A percentile compares a stretch with the other conserved stretches of the same genome.
Evolutionary conservation across 345 rosid species (phyloP).

Genomic region (Acer yangbiense): DNA sequence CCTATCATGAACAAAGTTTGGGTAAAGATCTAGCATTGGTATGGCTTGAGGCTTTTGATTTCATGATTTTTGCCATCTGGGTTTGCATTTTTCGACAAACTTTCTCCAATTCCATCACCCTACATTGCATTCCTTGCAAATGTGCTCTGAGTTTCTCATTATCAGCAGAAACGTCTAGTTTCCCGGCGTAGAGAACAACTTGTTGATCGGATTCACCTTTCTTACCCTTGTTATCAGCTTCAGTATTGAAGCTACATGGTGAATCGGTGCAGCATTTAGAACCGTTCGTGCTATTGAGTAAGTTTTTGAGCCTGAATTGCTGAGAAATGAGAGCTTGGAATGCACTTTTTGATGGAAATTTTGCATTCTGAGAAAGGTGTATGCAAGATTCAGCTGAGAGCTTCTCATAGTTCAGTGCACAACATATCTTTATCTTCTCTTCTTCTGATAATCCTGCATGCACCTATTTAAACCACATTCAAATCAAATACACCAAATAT

Average conservation of each 20-base stretch:
- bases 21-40: constrained; percentile 66
- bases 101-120: constrained; percentile 84
- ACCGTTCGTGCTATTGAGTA: constrained; percentile 31
- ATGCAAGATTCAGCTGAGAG: constrained; percentile 59
- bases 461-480: constrained; percentile 46
- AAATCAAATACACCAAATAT: background rate
- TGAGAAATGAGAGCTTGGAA: constrained; percentile 45
- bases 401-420: constrained; percentile 64
- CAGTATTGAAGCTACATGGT: constrained; percentile 24
- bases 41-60: constrained; percentile 50
- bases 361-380: constrained; percentile 59
- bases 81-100: constrained; percentile 80
- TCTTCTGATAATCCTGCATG: constrained; percentile 70
- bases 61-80: constrained; percentile 74
- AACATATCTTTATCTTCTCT: constrained; percentile 62
- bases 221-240: constrained; percentile 27
- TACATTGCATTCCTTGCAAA: constrained; percentile 81
- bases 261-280: constrained; percentile 17
- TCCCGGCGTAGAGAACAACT: constrained; percentile 47
- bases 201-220: constrained; percentile 34
- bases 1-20: constrained; percentile 73
- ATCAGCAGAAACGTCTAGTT: constrained; percentile 42
- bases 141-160: constrained; percentile 59
- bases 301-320: constrained; percentile 51
- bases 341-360: constrained; percentile 55